A percentile compares a stretch with the other conserved stretches of the same genome.
phyloP scores from a whole-genome alignment of 1,139 yeast genomes.

The Blastobotrys persicus region DNA sequence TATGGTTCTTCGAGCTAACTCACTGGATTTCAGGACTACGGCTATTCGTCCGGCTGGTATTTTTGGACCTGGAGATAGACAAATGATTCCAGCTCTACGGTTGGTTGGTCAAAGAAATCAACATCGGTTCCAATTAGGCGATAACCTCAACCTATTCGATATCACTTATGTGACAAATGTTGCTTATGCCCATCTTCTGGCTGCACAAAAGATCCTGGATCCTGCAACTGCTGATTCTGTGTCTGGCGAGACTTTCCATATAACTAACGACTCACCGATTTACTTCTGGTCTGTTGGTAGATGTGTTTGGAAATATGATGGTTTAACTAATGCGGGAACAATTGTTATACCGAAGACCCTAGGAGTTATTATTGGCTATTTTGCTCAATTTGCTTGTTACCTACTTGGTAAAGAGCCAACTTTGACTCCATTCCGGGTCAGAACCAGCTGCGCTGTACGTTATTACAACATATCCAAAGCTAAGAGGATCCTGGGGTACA shows the following conservation, averaged over 20 bases:
- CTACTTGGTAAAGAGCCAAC: constrained; percentile 81
- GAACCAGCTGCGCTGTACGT: constrained; percentile 89
- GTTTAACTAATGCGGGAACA: constrained; percentile 67
- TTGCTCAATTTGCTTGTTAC: constrained; percentile 70
- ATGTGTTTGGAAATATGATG: constrained; percentile 96
- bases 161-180: constrained; percentile 99
- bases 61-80: constrained; percentile 98
- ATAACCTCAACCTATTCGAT: constrained; percentile 88
- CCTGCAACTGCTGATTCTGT: constrained; percentile 43
- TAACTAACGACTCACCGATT: constrained; percentile 92
- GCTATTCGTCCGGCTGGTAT: constrained; percentile 97
- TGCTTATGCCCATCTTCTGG: constrained; percentile 93
- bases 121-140: constrained; percentile 89
- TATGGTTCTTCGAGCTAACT: constrained; percentile 65
- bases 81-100: constrained; percentile 88
- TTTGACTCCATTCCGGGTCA: constrained; percentile 93
- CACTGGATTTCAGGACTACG: constrained; percentile 59
- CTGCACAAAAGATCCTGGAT: constrained; percentile 70
- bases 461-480: constrained; percentile 93
- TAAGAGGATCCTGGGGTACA: constrained; percentile 68
- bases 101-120: constrained; percentile 82
- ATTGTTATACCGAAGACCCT: constrained; percentile 68
- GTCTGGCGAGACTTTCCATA: constrained; percentile 83
- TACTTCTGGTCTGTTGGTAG: constrained; percentile 98
- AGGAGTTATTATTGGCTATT: constrained; percentile 76